Conservation (phyloP, 2,329 filamentous ascomycete genomes). For the Penicillium sp. region DNA sequence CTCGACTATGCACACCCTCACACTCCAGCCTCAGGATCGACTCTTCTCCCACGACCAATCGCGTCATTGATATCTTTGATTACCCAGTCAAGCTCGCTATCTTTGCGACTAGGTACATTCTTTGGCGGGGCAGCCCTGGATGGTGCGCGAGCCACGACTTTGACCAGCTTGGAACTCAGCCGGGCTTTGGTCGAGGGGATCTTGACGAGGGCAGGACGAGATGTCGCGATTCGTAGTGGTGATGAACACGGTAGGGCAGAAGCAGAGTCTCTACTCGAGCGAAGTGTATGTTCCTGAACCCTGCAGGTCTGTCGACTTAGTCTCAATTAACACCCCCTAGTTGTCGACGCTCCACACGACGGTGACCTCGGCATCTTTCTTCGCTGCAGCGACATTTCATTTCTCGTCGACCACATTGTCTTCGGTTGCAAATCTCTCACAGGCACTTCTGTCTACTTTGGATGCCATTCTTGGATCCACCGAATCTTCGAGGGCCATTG, state of each 20-base stretch:
- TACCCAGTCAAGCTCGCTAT: conserved; percentile 48
- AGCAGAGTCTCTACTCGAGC: conserved; percentile 47
- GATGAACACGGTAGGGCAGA: conserved; percentile 47
- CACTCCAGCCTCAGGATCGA: conserved; percentile 27
- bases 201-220: conserved; percentile 45
- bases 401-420: conserved; percentile 46
- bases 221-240: conserved; percentile 47
- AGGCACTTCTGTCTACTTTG: conserved; percentile 46
- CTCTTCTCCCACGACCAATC: conserved; percentile 45
- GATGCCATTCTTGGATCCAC: conserved; percentile 51
- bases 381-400: conserved; percentile 49
- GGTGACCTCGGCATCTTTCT: conserved; percentile 49
- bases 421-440: conserved; percentile 45
- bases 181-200: conserved; percentile 48
- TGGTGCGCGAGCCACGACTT: conserved; percentile 45
- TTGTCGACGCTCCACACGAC: conserved; percentile 46
- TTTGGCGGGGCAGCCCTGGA: conserved; percentile 47
- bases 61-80: conserved; percentile 47
- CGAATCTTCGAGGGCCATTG: conserved; percentile 50
- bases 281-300: conserved; percentile 40
- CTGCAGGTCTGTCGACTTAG: background rate
- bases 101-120: conserved; percentile 45
- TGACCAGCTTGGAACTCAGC: conserved; percentile 47
- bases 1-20: background rate
- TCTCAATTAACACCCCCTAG: conserved; percentile 30